Evolutionary conservation across 139 green algal species (phyloP), one percentile per base, ranked within the genome.

Genomic region (Auxenochlorella pyrenoidosa): DNA sequence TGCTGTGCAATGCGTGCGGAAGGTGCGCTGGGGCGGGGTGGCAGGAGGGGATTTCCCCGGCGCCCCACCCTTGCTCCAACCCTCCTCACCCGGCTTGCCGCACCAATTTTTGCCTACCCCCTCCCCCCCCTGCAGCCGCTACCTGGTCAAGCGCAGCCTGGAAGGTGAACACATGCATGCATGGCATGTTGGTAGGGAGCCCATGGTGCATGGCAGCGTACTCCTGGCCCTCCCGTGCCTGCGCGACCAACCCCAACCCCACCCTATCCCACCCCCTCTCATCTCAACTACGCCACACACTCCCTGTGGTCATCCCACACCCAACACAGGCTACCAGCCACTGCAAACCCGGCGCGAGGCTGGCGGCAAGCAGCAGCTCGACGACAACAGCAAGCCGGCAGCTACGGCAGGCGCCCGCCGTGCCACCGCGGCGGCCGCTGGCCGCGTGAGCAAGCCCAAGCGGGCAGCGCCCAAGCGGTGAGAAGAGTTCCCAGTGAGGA

Each of bases 1-100:
- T 94, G 32, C 87, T 96, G 21, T 96, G 94, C 91, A 96, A 96
- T 70, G 94, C 94, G 41, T 96, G 94, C 59, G 94, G 94, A 24
- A 76, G 68, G 59, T 88, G 86, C 15, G 36, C 15, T 54, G 32
- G 32, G 26, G 41, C 43, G 43, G 75, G 19, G 6, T 54, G 47
- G 5, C 28, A 40, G 40, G 38, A 13, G 3, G 75, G 41, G 28
- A 63, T 22, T 82, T 82, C 60, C 65, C 18, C 2, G 36, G 54
- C 16, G 54, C 54, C 54, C 54, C 36, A 82, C 41, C 60, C 68
- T 36, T 4, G 30, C 30, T 34, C 63, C 4, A 71, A 71, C 5
- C 63, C 63, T 71, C 28, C 5, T 3, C 75, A 24, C 36, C 41
- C 40, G 3, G 41, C 30, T 44, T 59, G 13, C 22, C 63, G 15